Conservation (phyloP, 2,329 filamentous ascomycete species). For the Colletotrichum destructivum region DNA sequence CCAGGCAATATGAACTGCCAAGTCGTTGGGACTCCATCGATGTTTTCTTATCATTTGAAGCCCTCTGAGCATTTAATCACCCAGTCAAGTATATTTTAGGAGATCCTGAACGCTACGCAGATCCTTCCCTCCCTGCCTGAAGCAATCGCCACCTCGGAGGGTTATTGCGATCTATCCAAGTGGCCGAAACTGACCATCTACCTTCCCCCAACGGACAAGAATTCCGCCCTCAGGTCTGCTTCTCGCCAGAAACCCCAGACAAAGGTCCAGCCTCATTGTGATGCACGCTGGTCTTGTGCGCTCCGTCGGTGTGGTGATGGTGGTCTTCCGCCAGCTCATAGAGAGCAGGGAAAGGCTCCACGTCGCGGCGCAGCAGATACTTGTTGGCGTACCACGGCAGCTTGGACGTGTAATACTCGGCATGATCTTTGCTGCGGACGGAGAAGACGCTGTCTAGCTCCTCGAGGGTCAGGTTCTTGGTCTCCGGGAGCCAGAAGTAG, state of each 20-base stretch:
- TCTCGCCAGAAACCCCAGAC: background rate
- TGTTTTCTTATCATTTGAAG: background rate
- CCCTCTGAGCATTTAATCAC: background rate
- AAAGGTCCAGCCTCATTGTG: constrained; percentile 18
- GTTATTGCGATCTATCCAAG: background rate
- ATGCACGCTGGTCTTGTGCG: constrained; percentile 1
- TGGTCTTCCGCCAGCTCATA: constrained; percentile 48
- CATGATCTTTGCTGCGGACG: constrained; percentile 51
- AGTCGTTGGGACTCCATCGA: background rate
- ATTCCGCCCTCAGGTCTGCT: background rate
- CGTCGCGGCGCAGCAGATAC: constrained; percentile 48
- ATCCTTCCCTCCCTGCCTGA: background rate
- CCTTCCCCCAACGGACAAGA: too few relatives aligned
- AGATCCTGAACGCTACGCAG: background rate
- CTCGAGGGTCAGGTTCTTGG: constrained; percentile 53
- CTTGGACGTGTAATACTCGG: constrained; percentile 50
- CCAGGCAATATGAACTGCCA: background rate
- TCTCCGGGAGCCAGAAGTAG: constrained; percentile 54
- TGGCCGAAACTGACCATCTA: too few relatives aligned
- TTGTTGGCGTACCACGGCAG: constrained; percentile 53
- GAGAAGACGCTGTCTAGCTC: constrained; percentile 54
- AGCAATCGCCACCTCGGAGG: background rate
- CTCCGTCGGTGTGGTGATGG: background rate
- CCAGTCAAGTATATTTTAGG: accelerated
- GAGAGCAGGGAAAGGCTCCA: constrained; percentile 50